Base-by-base conservation (phyloP, 306 rosid species). In the Begonia peltatifolia region DNA sequence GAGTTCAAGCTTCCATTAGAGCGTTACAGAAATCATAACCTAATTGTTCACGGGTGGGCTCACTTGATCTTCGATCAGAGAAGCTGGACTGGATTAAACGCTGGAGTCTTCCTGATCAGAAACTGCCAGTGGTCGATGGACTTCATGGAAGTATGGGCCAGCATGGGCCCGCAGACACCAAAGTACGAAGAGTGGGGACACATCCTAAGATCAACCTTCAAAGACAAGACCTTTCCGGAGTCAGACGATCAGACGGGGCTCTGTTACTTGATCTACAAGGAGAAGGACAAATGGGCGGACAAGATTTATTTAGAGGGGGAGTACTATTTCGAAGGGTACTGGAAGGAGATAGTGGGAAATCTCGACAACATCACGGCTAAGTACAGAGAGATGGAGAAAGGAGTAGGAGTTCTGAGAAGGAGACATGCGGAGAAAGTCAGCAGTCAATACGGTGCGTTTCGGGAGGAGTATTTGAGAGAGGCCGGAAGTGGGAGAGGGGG, bases 31-130 rank as follows among this genome's bases (percentile, higher is more conserved):
- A 50, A 68, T 0, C 74, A 83, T 63, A 80, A 80, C 71, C 80
- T 90, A 1, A 46, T 90, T 11, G 81, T 77, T 4, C 95, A 90
- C 51, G 86, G 94, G 3, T 90, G 99, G 95, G 43, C 75, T 36
- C 73, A 60, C 36, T 49, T 83, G 30, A 64, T 90, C 0, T 71
- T 70, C 55, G 72, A 90, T 52, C 60, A 62, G 15, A 59, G 78
- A n/a, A 85, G 87, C 68, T 85, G 95, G 87, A 90, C 95, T 51
- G 97, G 95, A 8, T 77, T 90, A 1, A 85, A 85, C 74, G 97
- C 97, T 42, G 92, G 94, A 12, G 97, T 85, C 23, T 85, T 85
- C 49, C 50, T 90, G 5, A 85, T 85, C 11, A 52, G 95, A 23
- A 90, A 90, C 75, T 90, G 87, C 35, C 80, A 83, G 64, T 85